A percentile compares a stretch with the other conserved stretches of the same genome.
Evolutionary conservation across 163 green algal species (phyloP).

Genomic region (Chlorella variabilis): DNA sequence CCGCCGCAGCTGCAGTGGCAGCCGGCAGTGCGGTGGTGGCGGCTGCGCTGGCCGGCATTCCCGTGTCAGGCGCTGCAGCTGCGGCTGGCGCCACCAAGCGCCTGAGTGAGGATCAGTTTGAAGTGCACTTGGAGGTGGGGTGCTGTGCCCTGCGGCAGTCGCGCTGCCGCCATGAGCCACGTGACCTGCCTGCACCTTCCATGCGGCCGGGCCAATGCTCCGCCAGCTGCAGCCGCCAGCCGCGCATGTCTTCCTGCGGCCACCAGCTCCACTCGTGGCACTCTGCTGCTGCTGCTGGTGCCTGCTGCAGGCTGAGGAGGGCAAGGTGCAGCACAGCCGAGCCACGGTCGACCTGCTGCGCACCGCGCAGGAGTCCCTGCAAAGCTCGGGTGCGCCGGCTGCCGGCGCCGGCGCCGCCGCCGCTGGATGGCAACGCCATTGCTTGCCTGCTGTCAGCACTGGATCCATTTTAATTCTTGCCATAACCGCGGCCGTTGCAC

Average conservation of each 20-base stretch:
- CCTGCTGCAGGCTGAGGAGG: constrained; percentile 53
- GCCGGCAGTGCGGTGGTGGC: not conserved
- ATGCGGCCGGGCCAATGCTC: no score
- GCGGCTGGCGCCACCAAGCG: not conserved
- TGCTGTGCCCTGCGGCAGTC: no score
- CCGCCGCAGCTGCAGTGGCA: not conserved
- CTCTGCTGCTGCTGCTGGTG: no score
- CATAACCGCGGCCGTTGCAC: not conserved
- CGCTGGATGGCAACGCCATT: not conserved
- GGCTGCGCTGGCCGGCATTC: not conserved
- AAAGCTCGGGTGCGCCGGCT: constrained; percentile 14
- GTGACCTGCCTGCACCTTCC: no score
- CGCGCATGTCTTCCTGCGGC: no score
- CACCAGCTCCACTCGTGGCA: no score
- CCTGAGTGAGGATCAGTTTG: constrained; percentile 69
- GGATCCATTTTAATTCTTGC: no score
- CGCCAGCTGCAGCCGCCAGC: no score
- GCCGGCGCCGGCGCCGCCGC: not conserved
- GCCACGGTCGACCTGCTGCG: constrained; percentile 51
- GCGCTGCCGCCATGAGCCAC: no score
- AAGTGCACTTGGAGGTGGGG: constrained; percentile 53
- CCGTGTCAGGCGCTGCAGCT: constrained; percentile 4
- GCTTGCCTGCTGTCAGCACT: not conserved
- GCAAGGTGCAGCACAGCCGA: constrained; percentile 29
- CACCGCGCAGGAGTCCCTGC: constrained; percentile 55